Conservation (phyloP, 768 basidiomycete species). For the Amyloporia xantha region DNA sequence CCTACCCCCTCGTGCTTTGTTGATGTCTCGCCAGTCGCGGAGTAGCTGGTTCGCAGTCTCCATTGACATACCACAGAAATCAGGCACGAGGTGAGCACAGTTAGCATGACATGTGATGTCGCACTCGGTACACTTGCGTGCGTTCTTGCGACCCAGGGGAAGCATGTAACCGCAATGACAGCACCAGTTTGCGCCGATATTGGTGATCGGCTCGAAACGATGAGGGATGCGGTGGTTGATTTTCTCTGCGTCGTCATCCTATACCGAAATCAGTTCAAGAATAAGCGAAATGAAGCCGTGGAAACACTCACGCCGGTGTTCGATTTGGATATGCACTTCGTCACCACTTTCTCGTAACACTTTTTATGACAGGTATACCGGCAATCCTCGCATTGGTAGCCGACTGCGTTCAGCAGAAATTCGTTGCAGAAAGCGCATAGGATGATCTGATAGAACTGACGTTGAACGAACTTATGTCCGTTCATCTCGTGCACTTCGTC, state of each 20-base stretch:
- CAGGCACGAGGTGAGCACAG: conserved; percentile 96
- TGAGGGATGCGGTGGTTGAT: conserved; percentile 99
- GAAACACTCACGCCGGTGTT: conserved; percentile 72
- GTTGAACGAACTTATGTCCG: conserved; percentile 95
- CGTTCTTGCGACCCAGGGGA: conserved; percentile 94
- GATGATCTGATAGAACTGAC: conserved; percentile 98
- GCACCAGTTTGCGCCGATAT: conserved; percentile 98
- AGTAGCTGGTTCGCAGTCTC: conserved; percentile 94
- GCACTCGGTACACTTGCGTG: conserved; percentile 93
- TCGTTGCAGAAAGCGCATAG: conserved; percentile 97
- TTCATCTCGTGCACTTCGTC: conserved; percentile 99
- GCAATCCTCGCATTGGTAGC: conserved; percentile 99
- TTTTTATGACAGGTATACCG: conserved; percentile 99
- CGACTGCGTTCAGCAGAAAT: conserved; percentile 92
- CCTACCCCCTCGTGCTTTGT: conserved; percentile 54
- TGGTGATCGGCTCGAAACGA: conserved; percentile 94
- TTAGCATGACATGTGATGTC: conserved; percentile 95
- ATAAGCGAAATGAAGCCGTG: neutral
- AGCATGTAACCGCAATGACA: conserved; percentile 99
- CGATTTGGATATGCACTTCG: conserved; percentile 98
- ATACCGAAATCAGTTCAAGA: conserved; percentile 4
- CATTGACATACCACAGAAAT: conserved; percentile 99
- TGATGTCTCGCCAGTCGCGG: conserved; percentile 87
- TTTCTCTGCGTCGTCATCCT: conserved; percentile 97
- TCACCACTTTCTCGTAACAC: conserved; percentile 97